Conservation (phyloP, 23 red algal species). For the Gracilaria caudata region DNA sequence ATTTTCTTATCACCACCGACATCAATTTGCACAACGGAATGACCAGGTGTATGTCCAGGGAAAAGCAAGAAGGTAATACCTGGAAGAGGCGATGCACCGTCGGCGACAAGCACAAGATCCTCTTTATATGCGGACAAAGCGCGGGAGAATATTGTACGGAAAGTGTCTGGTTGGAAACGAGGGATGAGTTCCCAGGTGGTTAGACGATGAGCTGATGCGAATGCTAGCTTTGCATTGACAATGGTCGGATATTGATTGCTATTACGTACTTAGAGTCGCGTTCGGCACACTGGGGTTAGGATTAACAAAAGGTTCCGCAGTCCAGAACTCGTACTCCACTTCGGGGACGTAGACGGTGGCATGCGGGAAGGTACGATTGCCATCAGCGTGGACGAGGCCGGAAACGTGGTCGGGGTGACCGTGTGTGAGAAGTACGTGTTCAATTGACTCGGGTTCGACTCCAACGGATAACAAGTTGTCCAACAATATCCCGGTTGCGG, state of each 20-base stretch:
- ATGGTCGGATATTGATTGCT: neutral
- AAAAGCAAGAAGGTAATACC: neutral
- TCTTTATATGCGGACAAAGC: constrained; percentile 3
- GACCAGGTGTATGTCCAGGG: constrained; percentile 44
- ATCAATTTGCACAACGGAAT: constrained; percentile 23
- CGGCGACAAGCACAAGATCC: constrained; percentile 4
- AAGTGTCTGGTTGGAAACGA: neutral
- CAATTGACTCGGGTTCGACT: constrained; percentile 19
- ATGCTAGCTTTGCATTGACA: neutral
- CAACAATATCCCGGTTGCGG: neutral
- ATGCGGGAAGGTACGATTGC: constrained; percentile 23
- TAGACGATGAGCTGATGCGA: neutral
- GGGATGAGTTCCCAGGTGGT: neutral
- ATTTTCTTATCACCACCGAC: neutral
- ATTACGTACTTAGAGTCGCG: constrained; percentile 25
- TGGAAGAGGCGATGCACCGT: constrained; percentile 11
- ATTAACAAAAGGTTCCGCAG: constrained; percentile 41
- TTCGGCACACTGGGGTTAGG: constrained; percentile 11
- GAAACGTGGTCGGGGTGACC: constrained; percentile 52
- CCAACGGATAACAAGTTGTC: neutral
- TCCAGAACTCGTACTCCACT: constrained; percentile 53
- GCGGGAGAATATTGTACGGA: neutral
- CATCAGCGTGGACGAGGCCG: constrained; percentile 28
- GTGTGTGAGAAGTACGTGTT: constrained; percentile 35
- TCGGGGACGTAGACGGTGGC: constrained; percentile 1